These are phyloP conservation scores for Aureococcus anophagefferens DNA, from an alignment of 108 stramenopile genomes.

Conservation along the genomic window DNA sequence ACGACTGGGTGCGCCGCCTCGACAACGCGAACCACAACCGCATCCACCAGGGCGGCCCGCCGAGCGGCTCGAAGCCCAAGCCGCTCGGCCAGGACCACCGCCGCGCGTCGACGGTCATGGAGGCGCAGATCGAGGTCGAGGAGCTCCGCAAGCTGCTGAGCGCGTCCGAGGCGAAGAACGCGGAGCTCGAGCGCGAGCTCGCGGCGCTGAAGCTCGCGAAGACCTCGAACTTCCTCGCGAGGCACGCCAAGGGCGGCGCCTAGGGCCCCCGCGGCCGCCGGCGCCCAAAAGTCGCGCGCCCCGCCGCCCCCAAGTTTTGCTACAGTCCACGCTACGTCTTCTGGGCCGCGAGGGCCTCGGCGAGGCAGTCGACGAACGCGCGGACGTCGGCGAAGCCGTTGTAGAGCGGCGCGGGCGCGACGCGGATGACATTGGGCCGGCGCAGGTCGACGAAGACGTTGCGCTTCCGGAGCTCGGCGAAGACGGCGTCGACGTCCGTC, in stretches of 20 bases:
- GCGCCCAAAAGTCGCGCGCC: too few relatives aligned
- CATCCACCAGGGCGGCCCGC: background rate
- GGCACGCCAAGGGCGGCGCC: too few relatives aligned
- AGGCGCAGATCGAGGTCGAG: background rate
- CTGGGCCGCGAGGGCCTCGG: too few relatives aligned
- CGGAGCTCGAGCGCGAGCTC: background rate
- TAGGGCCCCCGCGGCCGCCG: too few relatives aligned
- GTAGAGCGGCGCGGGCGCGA: constrained; percentile 42
- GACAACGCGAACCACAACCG: background rate
- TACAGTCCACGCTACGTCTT: too few relatives aligned
- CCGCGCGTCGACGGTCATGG: background rate
- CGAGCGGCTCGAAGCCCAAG: background rate
- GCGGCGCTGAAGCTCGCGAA: too few relatives aligned
- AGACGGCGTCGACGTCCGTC: constrained; percentile 2
- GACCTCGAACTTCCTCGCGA: too few relatives aligned
- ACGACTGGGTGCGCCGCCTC: background rate
- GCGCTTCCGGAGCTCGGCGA: background rate
- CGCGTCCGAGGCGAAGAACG: background rate
- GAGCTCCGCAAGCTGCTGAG: background rate
- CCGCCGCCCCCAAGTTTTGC: too few relatives aligned
- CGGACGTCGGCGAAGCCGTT: constrained; percentile 26
- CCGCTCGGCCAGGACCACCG: background rate
- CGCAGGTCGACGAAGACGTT: constrained; percentile 28
- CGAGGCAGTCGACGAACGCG: too few relatives aligned
- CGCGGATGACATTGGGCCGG: constrained; percentile 29